Conservation (phyloP, 495 filamentous ascomycete species). For the Cercophora scortea region DNA sequence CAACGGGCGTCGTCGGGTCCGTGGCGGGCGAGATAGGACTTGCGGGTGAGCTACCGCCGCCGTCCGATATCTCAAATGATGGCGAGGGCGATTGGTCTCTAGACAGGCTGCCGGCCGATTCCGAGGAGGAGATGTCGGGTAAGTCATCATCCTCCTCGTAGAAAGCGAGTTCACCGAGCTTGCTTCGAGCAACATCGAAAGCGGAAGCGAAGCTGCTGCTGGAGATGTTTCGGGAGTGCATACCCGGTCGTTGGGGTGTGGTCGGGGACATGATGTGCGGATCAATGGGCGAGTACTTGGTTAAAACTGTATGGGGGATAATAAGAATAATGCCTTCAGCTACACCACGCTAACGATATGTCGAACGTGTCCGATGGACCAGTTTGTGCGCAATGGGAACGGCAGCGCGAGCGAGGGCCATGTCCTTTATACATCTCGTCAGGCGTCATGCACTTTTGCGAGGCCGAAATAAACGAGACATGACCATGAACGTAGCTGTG, state of each 20-base stretch:
- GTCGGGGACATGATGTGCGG: slow-evolving; percentile 7
- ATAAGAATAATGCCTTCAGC: too few species aligned
- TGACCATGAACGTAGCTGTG: too few species aligned
- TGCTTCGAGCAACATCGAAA: slow-evolving; percentile 17
- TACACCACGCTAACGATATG: too few species aligned
- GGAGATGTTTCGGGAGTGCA: slow-evolving; percentile 17
- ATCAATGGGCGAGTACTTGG: background rate
- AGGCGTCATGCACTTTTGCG: too few species aligned
- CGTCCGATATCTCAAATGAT: background rate
- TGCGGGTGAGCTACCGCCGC: background rate
- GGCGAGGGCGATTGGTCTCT: too few species aligned
- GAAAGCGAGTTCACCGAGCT: slow-evolving; percentile 10
- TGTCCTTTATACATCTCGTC: too few species aligned
- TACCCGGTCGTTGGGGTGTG: slow-evolving; percentile 9
- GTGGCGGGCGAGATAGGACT: slow-evolving; percentile 13
- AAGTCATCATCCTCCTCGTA: slow-evolving; percentile 7
- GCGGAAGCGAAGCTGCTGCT: slow-evolving; percentile 23
- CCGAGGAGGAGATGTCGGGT: slow-evolving; percentile 2
- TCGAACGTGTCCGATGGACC: too few species aligned
- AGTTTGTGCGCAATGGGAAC: too few species aligned
- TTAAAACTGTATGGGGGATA: too few species aligned
- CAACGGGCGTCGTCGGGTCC: slow-evolving; percentile 20
- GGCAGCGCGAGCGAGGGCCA: too few species aligned
- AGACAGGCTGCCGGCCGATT: background rate
- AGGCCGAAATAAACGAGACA: too few species aligned